phyloP scores from a whole-genome alignment of 106 monocot species.

The Acorus gramineus region DNA sequence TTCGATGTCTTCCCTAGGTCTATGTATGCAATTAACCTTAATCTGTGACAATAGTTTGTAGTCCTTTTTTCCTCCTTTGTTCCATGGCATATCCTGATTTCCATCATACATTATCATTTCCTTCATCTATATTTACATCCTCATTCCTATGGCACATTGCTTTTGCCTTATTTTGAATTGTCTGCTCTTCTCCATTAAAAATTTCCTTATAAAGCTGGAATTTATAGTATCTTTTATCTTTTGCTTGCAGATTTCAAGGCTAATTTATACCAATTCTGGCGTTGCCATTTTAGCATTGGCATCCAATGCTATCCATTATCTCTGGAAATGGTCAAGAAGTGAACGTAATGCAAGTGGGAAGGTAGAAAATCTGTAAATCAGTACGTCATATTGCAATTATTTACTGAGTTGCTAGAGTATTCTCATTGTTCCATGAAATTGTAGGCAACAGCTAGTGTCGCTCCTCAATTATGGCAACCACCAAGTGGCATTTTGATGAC shows the following conservation, averaged over 20 bases:
- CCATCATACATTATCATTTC: no score
- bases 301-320: slow-evolving; percentile 57
- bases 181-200: neutral
- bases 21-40: no score
- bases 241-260: slow-evolving; percentile 25
- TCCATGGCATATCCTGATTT: no score
- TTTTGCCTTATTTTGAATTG: neutral
- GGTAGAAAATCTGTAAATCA: slow-evolving; percentile 15
- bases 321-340: slow-evolving; percentile 68
- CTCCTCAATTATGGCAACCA: slow-evolving; percentile 76
- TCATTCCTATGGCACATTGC: no score
- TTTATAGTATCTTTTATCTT: neutral
- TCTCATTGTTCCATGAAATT: slow-evolving; percentile 7
- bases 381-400: neutral
- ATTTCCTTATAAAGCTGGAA: neutral
- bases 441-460: slow-evolving; percentile 58
- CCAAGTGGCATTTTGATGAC: slow-evolving; percentile 70
- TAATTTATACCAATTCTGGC: slow-evolving; percentile 61
- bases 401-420: neutral
- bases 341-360: slow-evolving; percentile 42
- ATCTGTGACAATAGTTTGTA: no score
- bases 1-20: no score
- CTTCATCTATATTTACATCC: no score
- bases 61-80: no score
- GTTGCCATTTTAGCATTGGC: slow-evolving; percentile 44